A percentile compares a stretch with the other conserved stretches of the same genome.
Evolutionary conservation across 352 stramenopile species (phyloP).

Genomic region (Phytophthora idaei): DNA sequence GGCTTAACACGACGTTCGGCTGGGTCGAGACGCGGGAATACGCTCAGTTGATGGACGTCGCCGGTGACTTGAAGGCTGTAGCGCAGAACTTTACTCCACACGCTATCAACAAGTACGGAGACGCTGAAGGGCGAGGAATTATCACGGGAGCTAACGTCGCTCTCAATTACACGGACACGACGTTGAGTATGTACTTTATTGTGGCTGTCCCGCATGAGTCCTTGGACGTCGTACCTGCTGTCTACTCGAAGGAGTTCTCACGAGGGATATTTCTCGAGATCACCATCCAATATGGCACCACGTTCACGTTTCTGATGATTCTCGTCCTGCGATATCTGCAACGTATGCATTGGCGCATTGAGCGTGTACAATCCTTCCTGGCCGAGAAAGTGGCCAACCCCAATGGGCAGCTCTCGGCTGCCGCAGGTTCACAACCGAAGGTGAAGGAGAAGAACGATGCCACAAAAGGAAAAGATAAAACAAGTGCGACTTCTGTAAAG

Average conservation of each 20-base stretch:
- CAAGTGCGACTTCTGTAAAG: neutral
- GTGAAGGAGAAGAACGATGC: conserved; percentile 15
- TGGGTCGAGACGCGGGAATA: conserved; percentile 71
- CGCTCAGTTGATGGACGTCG: conserved; percentile 64
- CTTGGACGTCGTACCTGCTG: conserved; percentile 53
- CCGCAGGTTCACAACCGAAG: conserved; percentile 2
- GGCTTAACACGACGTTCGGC: conserved; percentile 64
- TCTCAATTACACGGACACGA: conserved; percentile 60
- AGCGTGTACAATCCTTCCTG: conserved; percentile 79
- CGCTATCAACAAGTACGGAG: conserved; percentile 77
- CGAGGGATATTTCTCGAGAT: conserved; percentile 61
- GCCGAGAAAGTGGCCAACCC: conserved; percentile 57
- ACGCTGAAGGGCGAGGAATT: conserved; percentile 59
- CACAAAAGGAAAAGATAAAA: conserved; percentile 31
- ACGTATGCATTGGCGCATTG: conserved; percentile 83
- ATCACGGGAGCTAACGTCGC: conserved; percentile 68
- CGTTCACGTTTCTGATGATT: conserved; percentile 48
- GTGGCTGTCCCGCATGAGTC: conserved; percentile 66
- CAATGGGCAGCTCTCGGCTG: conserved; percentile 20
- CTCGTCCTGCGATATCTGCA: conserved; percentile 66
- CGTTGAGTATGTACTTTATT: conserved; percentile 87
- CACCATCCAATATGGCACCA: conserved; percentile 54
- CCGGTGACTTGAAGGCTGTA: conserved; percentile 67
- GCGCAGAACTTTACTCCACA: conserved; percentile 65
- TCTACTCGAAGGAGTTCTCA: conserved; percentile 87